Base-by-base conservation (phyloP, 345 rosid genomes). In the Salix koriyanagi region DNA sequence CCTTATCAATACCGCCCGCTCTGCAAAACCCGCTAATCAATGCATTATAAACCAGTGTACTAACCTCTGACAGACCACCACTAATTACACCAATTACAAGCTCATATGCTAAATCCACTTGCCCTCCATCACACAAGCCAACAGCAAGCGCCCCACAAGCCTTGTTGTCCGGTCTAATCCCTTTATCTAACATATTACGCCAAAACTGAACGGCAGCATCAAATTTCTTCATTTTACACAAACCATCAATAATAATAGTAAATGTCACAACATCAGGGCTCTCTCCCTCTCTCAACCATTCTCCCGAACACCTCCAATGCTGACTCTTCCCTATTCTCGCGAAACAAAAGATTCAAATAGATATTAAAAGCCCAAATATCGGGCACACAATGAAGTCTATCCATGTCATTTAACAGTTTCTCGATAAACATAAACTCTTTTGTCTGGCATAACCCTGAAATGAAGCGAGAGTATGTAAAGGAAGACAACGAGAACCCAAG, bases 381-480 rank as follows among this genome's bases (percentile, higher is more conserved):
- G 1, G 92, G 97, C 61, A 91, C 74, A 68, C 71, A 87, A 21
- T 90, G 88, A 13, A 91, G 83, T 67, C 77, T 85, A 70, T 86
- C 97, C 98, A 92, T 96, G 78, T 92, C 96, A 54, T 61, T 79
- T 32, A 93, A 39, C 44, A 96, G 84, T 69, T 77, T 76, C 28
- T 93, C 87, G 71, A 93, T 86, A 62, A 89, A 85, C n/a, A 72
- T 70, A 79, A 92, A 81, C 77, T 89, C 84, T 76, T 84, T 88
- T 66, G 85, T 85, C 73, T 85, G 46, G 78, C 97, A 96, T 76
- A 96, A 88, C 78, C 92, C 88, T 62, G 97, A 93, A 79, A 96
- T 93, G 86, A 93, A 91, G 62, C 99, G 90, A 68, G 98, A 93
- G 88, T 92, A 91, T 76, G 99, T 96, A 84, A 92, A 91, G 19